Percentiles rank a stretch among this genome's conserved stretches.
Evolutionary conservation across 2,329 filamentous ascomycete species (phyloP).

Genomic region (Colletotrichum tamarilloi): DNA sequence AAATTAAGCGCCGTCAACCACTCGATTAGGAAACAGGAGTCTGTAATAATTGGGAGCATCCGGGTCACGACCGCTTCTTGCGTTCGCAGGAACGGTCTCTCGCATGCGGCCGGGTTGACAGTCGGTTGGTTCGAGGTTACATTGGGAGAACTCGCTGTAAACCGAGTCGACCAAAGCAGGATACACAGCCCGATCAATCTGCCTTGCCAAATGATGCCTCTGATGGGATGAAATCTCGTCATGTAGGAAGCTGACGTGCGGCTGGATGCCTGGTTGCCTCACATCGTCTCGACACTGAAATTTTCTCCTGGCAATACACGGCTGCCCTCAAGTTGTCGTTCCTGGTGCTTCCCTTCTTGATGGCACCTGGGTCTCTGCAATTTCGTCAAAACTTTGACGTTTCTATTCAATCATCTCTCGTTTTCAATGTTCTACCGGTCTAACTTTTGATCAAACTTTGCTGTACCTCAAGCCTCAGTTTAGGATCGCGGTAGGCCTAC

Average conservation of each 20-base stretch:
- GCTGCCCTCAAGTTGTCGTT: neutral
- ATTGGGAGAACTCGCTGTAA: neutral
- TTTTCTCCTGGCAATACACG: neutral
- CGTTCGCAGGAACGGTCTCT: neutral
- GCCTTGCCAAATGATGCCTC: neutral
- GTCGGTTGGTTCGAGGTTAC: neutral
- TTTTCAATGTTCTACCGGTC: neutral
- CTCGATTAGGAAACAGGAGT: neutral
- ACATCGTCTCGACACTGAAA: neutral
- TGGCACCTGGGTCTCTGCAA: neutral
- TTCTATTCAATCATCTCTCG: neutral
- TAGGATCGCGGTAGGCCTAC: neutral
- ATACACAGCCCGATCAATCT: neutral
- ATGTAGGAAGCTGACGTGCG: neutral
- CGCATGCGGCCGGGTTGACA: neutral
- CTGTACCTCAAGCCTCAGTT: neutral
- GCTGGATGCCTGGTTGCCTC: neutral
- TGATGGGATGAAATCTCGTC: neutral
- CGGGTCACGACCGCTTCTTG: neutral
- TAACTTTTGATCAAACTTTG: accelerated
- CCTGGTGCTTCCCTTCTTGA: neutral
- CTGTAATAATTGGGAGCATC: neutral
- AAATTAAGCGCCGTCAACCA: neutral
- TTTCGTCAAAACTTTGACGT: accelerated
- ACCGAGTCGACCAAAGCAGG: neutral